phyloP scores from a whole-genome alignment of 768 basidiomycete genomes.

The Suillus subluteus region DNA sequence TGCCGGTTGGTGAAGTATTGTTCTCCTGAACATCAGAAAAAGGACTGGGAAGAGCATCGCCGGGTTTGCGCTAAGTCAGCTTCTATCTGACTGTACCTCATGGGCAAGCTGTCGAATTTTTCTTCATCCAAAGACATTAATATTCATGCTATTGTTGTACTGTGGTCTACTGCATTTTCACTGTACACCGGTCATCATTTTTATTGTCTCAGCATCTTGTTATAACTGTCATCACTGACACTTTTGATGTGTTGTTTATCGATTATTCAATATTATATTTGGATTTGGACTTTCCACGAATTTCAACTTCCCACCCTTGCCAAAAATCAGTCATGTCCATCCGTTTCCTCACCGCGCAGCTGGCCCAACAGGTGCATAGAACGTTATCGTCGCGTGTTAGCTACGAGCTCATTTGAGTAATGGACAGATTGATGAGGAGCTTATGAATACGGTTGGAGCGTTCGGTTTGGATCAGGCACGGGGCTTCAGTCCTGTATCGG shows the following conservation, averaged over 20 bases:
- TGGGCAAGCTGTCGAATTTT: neutral
- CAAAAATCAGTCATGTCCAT: slow-evolving; percentile 46
- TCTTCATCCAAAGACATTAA: slow-evolving; percentile 6
- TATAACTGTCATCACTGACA: neutral
- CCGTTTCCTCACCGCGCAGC: slow-evolving; percentile 67
- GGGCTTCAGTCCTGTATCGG: slow-evolving; percentile 1
- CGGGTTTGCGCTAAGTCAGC: slow-evolving; percentile 60
- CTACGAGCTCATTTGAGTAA: neutral
- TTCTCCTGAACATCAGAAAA: slow-evolving; percentile 71
- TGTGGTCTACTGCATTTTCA: slow-evolving; percentile 1
- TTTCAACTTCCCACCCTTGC: slow-evolving; percentile 1
- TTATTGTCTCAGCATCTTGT: neutral
- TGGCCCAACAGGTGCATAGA: slow-evolving; percentile 71
- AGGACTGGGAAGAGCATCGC: slow-evolving; percentile 80
- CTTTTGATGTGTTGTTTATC: slow-evolving; percentile 1
- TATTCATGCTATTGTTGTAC: slow-evolving; percentile 4
- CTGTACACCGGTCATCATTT: neutral
- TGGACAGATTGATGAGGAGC: slow-evolving; percentile 88
- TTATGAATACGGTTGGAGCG: slow-evolving; percentile 87
- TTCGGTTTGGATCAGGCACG: slow-evolving; percentile 92
- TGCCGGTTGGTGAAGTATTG: slow-evolving; percentile 82
- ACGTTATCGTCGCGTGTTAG: neutral
- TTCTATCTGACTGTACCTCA: slow-evolving; percentile 8
- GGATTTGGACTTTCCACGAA: neutral
- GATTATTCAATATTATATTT: slow-evolving; percentile 9